Conservation (phyloP, 257 asterid genomes). For the Fraxinus excelsior region DNA sequence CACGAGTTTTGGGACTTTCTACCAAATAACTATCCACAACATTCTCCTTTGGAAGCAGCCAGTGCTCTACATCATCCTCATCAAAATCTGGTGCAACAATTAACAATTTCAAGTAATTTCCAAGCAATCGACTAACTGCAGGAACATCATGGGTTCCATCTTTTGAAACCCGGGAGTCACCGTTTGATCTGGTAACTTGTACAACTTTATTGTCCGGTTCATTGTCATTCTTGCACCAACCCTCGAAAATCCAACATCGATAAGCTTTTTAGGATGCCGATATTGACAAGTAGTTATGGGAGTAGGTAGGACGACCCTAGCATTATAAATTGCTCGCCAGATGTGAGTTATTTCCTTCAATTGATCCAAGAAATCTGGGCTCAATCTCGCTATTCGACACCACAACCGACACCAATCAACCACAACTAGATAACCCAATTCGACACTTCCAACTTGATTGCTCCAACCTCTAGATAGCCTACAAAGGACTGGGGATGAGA, state of each 20-base stretch:
- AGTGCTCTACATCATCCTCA: conserved; percentile 77
- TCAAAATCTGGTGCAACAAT: conserved; percentile 76
- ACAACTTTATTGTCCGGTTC: conserved; percentile 78
- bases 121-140: conserved; percentile 69
- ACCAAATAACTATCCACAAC: conserved; percentile 82
- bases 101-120: conserved; percentile 65
- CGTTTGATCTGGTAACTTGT: conserved; percentile 70
- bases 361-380: too few species aligned
- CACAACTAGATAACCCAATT: too few species aligned
- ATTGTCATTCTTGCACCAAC: conserved; percentile 88
- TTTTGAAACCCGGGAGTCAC: conserved; percentile 69
- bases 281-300: conserved; percentile 78
- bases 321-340: conserved; percentile 94
- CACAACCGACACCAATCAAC: too few species aligned
- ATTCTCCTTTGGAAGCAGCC: conserved; percentile 74
- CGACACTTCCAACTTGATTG: too few species aligned
- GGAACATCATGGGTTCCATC: conserved; percentile 89
- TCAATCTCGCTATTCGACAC: too few species aligned
- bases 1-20: conserved; percentile 71
- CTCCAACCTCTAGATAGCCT: too few species aligned
- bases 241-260: conserved; percentile 87
- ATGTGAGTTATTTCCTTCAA: too few species aligned
- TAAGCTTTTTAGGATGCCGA: conserved; percentile 92
- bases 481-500: too few species aligned
- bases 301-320: conserved; percentile 83